Evolutionary conservation across 2,329 filamentous ascomycete species (phyloP).

Genomic region (Graphilbum ipis-grandicollis): DNA sequence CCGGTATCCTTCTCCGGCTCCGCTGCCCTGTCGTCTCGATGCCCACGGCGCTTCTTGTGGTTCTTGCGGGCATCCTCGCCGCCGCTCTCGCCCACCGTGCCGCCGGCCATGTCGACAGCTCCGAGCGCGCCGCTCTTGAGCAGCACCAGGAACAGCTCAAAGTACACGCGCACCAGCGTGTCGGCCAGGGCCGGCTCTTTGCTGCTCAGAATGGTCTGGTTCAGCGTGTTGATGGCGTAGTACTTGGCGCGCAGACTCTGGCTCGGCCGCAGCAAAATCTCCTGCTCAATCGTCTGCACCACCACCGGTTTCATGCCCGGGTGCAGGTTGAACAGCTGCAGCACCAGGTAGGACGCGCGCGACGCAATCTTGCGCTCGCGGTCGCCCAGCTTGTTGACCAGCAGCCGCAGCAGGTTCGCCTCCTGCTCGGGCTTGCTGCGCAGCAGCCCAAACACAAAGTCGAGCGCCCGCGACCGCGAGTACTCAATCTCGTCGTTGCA

Average conservation of each 20-base stretch:
- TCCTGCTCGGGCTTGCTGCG: conserved; percentile 97
- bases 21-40: conserved; percentile 6
- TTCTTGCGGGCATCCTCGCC: conserved; percentile 5
- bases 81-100: conserved; percentile 16
- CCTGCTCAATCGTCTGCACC: conserved; percentile 68
- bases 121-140: conserved; percentile 43
- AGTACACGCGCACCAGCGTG: conserved; percentile 77
- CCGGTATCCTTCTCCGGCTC: conserved; percentile 15
- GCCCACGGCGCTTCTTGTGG: not conserved
- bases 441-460: conserved; percentile 78
- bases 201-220: conserved; percentile 80
- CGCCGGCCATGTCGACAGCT: conserved; percentile 21
- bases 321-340: conserved; percentile 77
- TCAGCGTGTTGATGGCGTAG: conserved; percentile 89
- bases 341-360: conserved; percentile 76
- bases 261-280: conserved; percentile 71
- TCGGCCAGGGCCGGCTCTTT: conserved; percentile 71
- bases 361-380: conserved; percentile 92
- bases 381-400: conserved; percentile 95
- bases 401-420: conserved; percentile 71
- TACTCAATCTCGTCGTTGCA: conserved; percentile 92
- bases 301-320: conserved; percentile 88
- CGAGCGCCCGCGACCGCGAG: conserved; percentile 71
- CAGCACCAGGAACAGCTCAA: conserved; percentile 68
- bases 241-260: conserved; percentile 84